Evolutionary conservation across 805 yeast species (phyloP).

Genomic region (Candida ipomoeae): DNA sequence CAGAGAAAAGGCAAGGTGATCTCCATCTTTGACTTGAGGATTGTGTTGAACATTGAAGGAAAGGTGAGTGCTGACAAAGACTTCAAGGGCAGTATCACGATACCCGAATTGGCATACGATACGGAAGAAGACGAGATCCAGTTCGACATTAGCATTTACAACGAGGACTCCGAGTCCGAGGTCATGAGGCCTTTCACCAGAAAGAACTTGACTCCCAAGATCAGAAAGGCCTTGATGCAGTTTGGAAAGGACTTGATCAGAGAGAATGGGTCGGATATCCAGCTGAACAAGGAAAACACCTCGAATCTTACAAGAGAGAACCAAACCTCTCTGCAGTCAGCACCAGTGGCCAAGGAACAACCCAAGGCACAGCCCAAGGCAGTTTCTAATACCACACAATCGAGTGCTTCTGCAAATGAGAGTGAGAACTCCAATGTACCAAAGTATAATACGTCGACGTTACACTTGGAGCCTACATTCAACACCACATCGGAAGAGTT

Average conservation of each 20-base stretch:
- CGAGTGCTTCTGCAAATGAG: slow-evolving; percentile 6
- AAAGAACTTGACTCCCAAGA: slow-evolving; percentile 58
- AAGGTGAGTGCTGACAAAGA: slow-evolving; percentile 19
- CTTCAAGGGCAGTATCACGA: slow-evolving; percentile 66
- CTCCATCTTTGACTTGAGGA: slow-evolving; percentile 76
- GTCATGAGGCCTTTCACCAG: slow-evolving; percentile 51
- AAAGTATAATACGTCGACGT: slow-evolving; percentile 74
- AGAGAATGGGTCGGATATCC: slow-evolving; percentile 82
- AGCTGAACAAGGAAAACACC: slow-evolving; percentile 52
- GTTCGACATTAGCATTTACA: slow-evolving; percentile 67
- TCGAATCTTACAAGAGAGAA: slow-evolving; percentile 46
- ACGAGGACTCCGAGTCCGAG: slow-evolving; percentile 45
- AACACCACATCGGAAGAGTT: slow-evolving; percentile 85
- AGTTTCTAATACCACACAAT: slow-evolving; percentile 6
- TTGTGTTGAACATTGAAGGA: slow-evolving; percentile 60
- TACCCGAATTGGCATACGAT: slow-evolving; percentile 95
- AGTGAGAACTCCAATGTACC: slow-evolving; percentile 32
- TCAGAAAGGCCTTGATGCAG: slow-evolving; percentile 53
- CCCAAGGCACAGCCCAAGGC: slow-evolving; percentile 1
- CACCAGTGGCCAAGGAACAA: slow-evolving; percentile 1
- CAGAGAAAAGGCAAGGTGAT: slow-evolving; percentile 97
- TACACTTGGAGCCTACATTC: slow-evolving; percentile 75
- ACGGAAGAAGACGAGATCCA: slow-evolving; percentile 81
- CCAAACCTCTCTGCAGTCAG: slow-evolving; percentile 27
- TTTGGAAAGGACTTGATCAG: slow-evolving; percentile 78